phyloP scores from a whole-genome alignment of 140 eudicot species.

The Ambrosia hybrid region DNA sequence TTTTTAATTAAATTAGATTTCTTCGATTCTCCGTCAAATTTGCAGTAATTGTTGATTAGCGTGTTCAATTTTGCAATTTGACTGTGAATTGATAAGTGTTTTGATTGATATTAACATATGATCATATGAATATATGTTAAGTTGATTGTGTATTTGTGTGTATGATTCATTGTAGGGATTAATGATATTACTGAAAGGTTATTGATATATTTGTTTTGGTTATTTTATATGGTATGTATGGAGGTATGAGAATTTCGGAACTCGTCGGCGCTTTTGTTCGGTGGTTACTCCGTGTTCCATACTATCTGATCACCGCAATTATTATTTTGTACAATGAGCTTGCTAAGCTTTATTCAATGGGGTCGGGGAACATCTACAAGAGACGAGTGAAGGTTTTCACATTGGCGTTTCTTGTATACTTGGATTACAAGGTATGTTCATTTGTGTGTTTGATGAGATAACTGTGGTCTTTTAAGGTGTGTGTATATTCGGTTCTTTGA shows the following conservation, averaged over 20 bases:
- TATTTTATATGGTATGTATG: constrained; percentile 18
- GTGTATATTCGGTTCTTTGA: constrained; percentile 1
- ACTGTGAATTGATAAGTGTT: neutral
- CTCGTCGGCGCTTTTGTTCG: constrained; percentile 34
- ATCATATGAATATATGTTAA: neutral
- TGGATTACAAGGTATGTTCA: constrained; percentile 76
- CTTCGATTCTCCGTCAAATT: too few species aligned
- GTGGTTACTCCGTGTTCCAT: constrained; percentile 37
- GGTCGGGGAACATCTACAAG: constrained; percentile 74
- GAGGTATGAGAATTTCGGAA: constrained; percentile 40
- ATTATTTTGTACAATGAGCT: constrained; percentile 41
- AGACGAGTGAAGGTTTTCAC: constrained; percentile 85
- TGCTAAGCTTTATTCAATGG: constrained; percentile 60
- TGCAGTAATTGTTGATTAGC: constrained; percentile 3
- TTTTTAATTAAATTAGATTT: too few species aligned
- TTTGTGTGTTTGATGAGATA: neutral
- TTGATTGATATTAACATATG: neutral
- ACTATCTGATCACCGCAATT: constrained; percentile 43
- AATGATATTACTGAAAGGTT: constrained; percentile 7
- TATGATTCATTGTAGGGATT: neutral
- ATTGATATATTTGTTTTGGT: constrained; percentile 29
- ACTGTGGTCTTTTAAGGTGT: neutral
- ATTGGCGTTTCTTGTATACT: constrained; percentile 69
- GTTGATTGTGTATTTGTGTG: constrained; percentile 4
- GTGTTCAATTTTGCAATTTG: neutral